Evolutionary conservation across 1,284 basidiomycete species (phyloP).

Genomic region (Moniliella sp.): DNA sequence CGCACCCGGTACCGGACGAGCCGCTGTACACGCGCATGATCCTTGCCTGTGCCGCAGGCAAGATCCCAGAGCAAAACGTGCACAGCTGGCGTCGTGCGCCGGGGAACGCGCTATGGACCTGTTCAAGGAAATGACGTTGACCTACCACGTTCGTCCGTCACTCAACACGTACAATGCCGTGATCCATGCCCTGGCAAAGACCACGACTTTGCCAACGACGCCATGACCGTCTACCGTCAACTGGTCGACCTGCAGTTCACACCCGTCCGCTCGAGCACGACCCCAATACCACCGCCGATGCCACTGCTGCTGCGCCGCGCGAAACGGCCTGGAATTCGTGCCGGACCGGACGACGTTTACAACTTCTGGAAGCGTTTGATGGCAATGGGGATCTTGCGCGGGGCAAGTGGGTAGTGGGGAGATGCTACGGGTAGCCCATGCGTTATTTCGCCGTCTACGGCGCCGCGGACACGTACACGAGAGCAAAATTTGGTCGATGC

Average conservation of each 20-base stretch:
- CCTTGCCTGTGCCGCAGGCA: slow-evolving; percentile 49
- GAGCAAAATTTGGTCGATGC: slow-evolving; percentile 6
- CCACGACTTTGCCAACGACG: slow-evolving; percentile 19
- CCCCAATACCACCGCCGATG: neutral
- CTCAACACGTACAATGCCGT: slow-evolving; percentile 56
- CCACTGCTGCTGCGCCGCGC: neutral
- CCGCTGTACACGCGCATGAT: slow-evolving; percentile 69
- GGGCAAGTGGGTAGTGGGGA: slow-evolving; percentile 79
- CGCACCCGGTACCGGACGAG: slow-evolving; percentile 58
- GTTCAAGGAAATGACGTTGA: slow-evolving; percentile 66
- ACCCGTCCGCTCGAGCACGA: neutral
- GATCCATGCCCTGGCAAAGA: slow-evolving; percentile 49
- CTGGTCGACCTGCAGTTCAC: slow-evolving; percentile 36
- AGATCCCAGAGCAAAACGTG: neutral
- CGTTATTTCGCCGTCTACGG: neutral
- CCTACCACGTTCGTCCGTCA: slow-evolving; percentile 46
- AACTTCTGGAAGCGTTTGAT: slow-evolving; percentile 69
- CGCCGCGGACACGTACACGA: neutral
- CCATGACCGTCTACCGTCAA: slow-evolving; percentile 40
- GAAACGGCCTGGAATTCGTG: slow-evolving; percentile 35
- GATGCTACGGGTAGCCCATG: slow-evolving; percentile 41
- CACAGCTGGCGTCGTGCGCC: slow-evolving; percentile 38
- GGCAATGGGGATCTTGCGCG: slow-evolving; percentile 58
- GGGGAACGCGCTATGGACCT: slow-evolving; percentile 78
- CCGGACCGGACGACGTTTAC: slow-evolving; percentile 53